phyloP scores from a whole-genome alignment of 2,329 filamentous ascomycete genomes.

The Colletotrichum phormii region DNA sequence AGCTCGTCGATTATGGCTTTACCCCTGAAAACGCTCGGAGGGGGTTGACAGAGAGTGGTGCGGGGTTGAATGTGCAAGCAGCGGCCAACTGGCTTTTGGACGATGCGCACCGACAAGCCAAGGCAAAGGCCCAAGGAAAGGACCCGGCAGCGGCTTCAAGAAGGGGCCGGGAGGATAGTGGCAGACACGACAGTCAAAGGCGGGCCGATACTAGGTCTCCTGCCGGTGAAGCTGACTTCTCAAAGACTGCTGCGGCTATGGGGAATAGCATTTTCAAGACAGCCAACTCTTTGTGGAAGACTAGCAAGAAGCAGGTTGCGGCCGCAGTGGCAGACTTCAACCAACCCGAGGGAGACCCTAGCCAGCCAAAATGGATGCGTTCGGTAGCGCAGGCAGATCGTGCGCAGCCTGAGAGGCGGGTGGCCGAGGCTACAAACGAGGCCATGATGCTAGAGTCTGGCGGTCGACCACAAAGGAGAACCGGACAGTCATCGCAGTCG shows the following conservation, averaged over 20 bases:
- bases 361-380: constrained; percentile 95
- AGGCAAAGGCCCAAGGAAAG: constrained; percentile 73
- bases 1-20: constrained; percentile 96
- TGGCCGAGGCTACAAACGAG: constrained; percentile 71
- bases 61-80: constrained; percentile 83
- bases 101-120: constrained; percentile 87
- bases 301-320: constrained; percentile 90
- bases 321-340: constrained; percentile 91
- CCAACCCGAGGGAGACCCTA: constrained; percentile 77
- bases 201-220: constrained; percentile 66
- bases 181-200: constrained; percentile 37
- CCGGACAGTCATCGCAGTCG: constrained; percentile 46
- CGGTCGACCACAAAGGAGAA: constrained; percentile 61
- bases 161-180: constrained; percentile 50
- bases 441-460: constrained; percentile 83
- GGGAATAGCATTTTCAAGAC: constrained; percentile 90
- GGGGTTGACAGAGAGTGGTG: constrained; percentile 83
- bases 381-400: constrained; percentile 67
- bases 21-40: constrained; percentile 83
- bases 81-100: constrained; percentile 92
- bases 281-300: constrained; percentile 95
- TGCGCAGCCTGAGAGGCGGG: constrained; percentile 47
- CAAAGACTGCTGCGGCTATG: constrained; percentile 84
- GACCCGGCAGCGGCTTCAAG: constrained; percentile 56
- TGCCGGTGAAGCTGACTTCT: constrained; percentile 76